Evolutionary conservation across 2,329 filamentous ascomycete species (phyloP).

Genomic region (Botrytis elliptica): DNA sequence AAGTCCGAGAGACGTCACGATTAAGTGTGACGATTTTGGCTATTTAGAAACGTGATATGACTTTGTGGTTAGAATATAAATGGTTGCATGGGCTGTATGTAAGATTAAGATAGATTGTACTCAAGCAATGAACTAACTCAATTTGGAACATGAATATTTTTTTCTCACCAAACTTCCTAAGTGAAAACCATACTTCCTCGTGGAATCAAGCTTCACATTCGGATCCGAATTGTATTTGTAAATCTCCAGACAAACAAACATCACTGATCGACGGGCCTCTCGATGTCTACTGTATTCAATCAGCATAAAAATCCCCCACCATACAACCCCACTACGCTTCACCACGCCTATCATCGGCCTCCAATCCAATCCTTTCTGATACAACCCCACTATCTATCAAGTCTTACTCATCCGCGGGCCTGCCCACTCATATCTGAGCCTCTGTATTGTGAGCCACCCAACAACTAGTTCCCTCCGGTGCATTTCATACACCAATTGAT

Average conservation of each 20-base stretch:
- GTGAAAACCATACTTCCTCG: neutral
- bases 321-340: neutral
- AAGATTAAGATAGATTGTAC: neutral
- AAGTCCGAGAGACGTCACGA: neutral
- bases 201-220: no score
- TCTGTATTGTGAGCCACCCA: neutral
- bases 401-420: neutral
- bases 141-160: neutral
- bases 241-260: neutral
- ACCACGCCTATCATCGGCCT: conserved; percentile 12
- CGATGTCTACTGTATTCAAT: neutral
- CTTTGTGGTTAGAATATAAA: neutral
- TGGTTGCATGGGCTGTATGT: neutral
- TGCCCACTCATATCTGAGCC: neutral
- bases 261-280: neutral
- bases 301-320: neutral
- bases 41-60: neutral
- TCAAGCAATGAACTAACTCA: neutral
- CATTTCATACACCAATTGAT: neutral
- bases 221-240: neutral
- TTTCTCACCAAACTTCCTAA: neutral
- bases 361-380: neutral
- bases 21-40: neutral
- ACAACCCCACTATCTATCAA: neutral
- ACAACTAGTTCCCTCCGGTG: neutral